Conservation (phyloP, 2,329 filamentous ascomycete species). For the Stylonectria norvegica region DNA sequence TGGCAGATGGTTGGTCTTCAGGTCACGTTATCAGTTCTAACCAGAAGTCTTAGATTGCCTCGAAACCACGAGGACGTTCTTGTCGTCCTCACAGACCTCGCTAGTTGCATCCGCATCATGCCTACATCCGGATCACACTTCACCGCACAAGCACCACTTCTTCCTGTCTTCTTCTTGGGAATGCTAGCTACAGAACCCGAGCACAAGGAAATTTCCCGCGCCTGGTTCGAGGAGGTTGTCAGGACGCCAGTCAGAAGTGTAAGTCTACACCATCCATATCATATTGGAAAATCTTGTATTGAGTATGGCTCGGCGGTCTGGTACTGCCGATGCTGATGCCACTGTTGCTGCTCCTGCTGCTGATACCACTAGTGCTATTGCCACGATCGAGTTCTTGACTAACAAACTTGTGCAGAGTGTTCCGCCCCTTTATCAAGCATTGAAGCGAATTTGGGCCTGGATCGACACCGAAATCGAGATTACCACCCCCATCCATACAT, state of each 20-base stretch:
- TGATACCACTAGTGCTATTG: constrained; percentile 21
- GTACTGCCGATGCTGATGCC: constrained; percentile 15
- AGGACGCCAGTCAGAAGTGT: constrained; percentile 38
- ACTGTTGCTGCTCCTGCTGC: constrained; percentile 11
- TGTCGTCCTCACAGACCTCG: constrained; percentile 31
- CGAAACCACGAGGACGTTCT: constrained; percentile 36
- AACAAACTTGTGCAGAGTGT: constrained; percentile 34
- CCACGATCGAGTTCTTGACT: too few species aligned
- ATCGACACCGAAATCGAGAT: constrained; percentile 28
- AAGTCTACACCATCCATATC: constrained; percentile 24
- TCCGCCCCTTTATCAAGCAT: constrained; percentile 34
- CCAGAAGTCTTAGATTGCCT: constrained; percentile 29
- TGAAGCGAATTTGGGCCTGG: constrained; percentile 36
- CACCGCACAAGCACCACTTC: constrained; percentile 40
- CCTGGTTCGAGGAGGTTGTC: constrained; percentile 38
- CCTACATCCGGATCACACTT: constrained; percentile 40
- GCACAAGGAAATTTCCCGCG: constrained; percentile 28
- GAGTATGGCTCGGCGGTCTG: constrained; percentile 19
- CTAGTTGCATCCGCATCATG: constrained; percentile 38
- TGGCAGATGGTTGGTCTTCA: too few species aligned
- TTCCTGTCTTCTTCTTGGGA: constrained; percentile 41
- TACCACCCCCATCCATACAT: constrained; percentile 7
- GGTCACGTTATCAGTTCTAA: too few species aligned
- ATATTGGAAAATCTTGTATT: too few species aligned
- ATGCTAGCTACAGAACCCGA: constrained; percentile 30